Conservation (phyloP, 805 yeast genomes). For the Tetrapisispora namnaoensis region DNA sequence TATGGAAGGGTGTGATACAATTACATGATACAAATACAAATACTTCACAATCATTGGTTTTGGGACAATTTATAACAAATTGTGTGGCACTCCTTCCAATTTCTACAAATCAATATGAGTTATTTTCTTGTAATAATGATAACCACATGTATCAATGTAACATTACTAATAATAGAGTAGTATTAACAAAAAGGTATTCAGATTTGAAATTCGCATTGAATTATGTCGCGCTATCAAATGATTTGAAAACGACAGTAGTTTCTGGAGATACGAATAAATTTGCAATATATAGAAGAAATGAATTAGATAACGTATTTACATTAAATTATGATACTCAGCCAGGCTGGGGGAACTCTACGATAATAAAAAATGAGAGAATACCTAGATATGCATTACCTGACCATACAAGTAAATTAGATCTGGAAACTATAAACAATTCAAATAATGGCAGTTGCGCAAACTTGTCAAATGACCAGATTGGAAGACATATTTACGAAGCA, state of each 20-base stretch:
- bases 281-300: slow-evolving; percentile 38
- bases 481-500: slow-evolving; percentile 38
- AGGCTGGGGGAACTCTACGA: slow-evolving; percentile 25
- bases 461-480: neutral
- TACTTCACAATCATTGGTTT: slow-evolving; percentile 39
- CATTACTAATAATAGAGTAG: slow-evolving; percentile 39
- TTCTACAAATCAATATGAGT: slow-evolving; percentile 38
- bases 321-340: slow-evolving; percentile 21
- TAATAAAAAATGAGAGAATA: slow-evolving; percentile 19
- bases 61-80: slow-evolving; percentile 81
- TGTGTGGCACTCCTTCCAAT: slow-evolving; percentile 49
- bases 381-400: slow-evolving; percentile 26
- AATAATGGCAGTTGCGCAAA: neutral
- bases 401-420: slow-evolving; percentile 6
- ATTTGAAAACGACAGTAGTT: slow-evolving; percentile 45
- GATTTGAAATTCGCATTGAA: slow-evolving; percentile 61
- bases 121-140: slow-evolving; percentile 80
- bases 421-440: neutral
- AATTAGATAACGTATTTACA: slow-evolving; percentile 21
- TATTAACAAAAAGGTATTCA: slow-evolving; percentile 34
- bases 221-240: slow-evolving; percentile 62
- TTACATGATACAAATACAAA: slow-evolving; percentile 40
- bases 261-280: slow-evolving; percentile 74
- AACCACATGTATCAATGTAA: slow-evolving; percentile 56
- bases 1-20: slow-evolving; percentile 43